phyloP scores from a whole-genome alignment of 768 basidiomycete species.

The Clathrus columnatus region DNA sequence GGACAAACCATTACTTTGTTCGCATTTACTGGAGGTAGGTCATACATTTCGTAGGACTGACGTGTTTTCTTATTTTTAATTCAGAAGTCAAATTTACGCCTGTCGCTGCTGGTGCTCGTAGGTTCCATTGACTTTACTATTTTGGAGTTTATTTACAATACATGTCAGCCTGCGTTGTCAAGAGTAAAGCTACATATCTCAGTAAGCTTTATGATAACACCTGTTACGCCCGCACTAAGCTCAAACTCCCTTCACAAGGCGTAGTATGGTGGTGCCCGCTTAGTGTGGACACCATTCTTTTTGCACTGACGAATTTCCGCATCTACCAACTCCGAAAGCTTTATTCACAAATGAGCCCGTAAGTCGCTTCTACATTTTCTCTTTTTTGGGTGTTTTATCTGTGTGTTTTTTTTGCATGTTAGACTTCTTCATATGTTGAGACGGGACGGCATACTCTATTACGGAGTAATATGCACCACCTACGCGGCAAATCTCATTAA shows the following conservation, averaged over 20 bases:
- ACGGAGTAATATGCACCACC: background rate
- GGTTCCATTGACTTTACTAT: background rate
- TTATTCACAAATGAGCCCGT: background rate
- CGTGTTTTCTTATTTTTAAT: no score
- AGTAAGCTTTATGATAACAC: background rate
- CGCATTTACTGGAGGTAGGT: background rate
- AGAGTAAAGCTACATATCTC: background rate
- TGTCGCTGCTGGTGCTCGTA: background rate
- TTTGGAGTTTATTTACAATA: background rate
- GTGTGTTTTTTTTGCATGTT: no score
- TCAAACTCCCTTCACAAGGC: background rate
- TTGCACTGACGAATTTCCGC: background rate
- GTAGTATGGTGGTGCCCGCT: conserved; percentile 1
- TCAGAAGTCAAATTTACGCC: background rate
- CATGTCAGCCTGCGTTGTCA: background rate
- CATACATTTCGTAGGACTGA: no score
- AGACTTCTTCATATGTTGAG: no score
- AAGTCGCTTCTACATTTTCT: background rate
- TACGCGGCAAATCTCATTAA: background rate
- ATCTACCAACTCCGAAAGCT: background rate
- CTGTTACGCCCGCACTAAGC: background rate
- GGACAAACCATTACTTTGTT: background rate
- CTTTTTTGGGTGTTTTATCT: no score
- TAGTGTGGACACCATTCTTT: background rate
- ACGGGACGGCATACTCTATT: background rate